Evolutionary conservation across 305 asterid genomes (phyloP), one percentile per base, ranked within the genome.

Genomic region (Solanum hybrid): DNA sequence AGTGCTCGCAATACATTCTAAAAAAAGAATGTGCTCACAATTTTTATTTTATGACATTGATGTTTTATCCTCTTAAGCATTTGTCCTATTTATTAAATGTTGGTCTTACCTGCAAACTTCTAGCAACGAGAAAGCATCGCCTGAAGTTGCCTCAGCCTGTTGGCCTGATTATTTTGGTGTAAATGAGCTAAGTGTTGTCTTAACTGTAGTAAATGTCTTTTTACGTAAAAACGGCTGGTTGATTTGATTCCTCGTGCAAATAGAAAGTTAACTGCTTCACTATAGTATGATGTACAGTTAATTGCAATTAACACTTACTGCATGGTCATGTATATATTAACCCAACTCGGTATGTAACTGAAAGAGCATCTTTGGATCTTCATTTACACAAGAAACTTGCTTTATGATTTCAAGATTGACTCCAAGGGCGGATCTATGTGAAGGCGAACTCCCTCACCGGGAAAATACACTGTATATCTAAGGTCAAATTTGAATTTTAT

Each of bases 321-420:
- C 33, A 33, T 32, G 57, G 78, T 85, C 79, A 61, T 86, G 33
- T 33, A 86, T 32, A 33, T 39, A n/a, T 86, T 24, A 86, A 33
- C 9, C 13, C 89, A 61, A 86, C 57, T 31, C 31, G 2, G 29
- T 85, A 33, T 61, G 79, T 34, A 86, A 86, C 89, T 61, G 78
- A 61, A 86, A 86, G n/a, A 61, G 89, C 78, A 86, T 61, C 57
- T 32, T 6, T 86, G 89, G 89, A 61, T 86, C 89, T 61, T 61
- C 33, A 57, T 41, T 57, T 57, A 32, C 77, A 61, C 57, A 61
- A 61, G 78, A 32, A 61, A 86, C 51, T 32, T 57, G 45, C 31
- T 84, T 51, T 57, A 33, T 33, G 78, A 22, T 61, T 86, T 86
- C 51, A 32, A 65, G 88, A 83, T 83, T 45, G 88, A 83, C 51